phyloP scores from a whole-genome alignment of 495 filamentous ascomycete genomes.

The Elasticomyces elasticus region DNA sequence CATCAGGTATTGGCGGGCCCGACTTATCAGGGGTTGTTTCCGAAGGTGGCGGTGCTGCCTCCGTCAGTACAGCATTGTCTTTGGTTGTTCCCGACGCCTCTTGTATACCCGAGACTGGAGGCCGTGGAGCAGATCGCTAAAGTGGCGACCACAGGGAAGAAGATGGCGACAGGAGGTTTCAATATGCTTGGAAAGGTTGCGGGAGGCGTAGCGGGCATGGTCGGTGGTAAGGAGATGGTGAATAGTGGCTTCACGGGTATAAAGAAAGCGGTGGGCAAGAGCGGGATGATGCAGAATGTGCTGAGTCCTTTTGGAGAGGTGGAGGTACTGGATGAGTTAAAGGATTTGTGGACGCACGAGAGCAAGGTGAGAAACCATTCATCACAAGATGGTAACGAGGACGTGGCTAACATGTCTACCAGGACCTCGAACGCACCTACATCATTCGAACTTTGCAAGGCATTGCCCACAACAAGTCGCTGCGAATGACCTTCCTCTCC shows the following conservation, averaged over 20 bases:
- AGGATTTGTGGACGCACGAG: conserved; percentile 97
- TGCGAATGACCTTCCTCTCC: conserved; percentile 93
- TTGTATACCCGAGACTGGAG: conserved; percentile 86
- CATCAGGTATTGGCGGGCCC: conserved; percentile 90
- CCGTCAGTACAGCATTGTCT: conserved; percentile 90
- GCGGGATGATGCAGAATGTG: conserved; percentile 85
- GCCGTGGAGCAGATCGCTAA: conserved; percentile 81
- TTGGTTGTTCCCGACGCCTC: conserved; percentile 82
- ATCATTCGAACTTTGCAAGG: conserved; percentile 90
- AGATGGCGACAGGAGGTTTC: conserved; percentile 88
- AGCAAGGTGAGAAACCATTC: conserved; percentile 51
- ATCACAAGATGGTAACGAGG: background rate
- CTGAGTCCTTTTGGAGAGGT: conserved; percentile 96
- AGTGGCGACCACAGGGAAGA: conserved; percentile 89
- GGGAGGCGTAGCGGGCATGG: conserved; percentile 84
- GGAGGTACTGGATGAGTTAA: conserved; percentile 83
- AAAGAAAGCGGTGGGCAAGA: conserved; percentile 92
- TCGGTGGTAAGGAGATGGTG: conserved; percentile 86
- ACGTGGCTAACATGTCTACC: background rate
- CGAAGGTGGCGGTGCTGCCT: conserved; percentile 86
- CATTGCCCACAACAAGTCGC: conserved; percentile 82
- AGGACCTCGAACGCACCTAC: conserved; percentile 93
- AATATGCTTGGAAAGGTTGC: conserved; percentile 91
- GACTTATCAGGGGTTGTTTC: conserved; percentile 94
- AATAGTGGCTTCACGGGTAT: conserved; percentile 84